Conservation (phyloP, 2,329 filamentous ascomycete genomes). For the Phyllachora maydis region DNA sequence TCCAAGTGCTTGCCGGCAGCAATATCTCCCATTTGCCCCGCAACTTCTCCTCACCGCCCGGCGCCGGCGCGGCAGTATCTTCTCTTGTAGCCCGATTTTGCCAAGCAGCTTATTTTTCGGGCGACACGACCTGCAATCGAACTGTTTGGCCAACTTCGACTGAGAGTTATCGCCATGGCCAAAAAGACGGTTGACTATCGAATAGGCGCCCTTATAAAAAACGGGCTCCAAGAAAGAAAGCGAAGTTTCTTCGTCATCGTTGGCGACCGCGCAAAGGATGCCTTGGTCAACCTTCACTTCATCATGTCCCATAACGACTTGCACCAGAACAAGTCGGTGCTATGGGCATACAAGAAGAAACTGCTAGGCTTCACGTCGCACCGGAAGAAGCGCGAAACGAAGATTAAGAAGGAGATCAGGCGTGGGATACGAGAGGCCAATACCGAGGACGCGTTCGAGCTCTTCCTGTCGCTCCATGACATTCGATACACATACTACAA, state of each 20-base stretch:
- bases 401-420: conserved; percentile 98
- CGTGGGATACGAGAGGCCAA: conserved; percentile 84
- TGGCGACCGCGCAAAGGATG: conserved; percentile 84
- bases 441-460: conserved; percentile 84
- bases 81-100: too few relatives aligned
- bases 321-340: conserved; percentile 85
- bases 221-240: conserved; percentile 76
- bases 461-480: conserved; percentile 89
- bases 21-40: too few relatives aligned
- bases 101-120: too few relatives aligned
- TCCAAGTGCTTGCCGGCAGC: too few relatives aligned
- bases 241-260: conserved; percentile 95
- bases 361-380: conserved; percentile 84
- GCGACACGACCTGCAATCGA: too few relatives aligned
- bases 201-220: too few relatives aligned
- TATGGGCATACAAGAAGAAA: conserved; percentile 99
- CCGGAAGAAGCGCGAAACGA: conserved; percentile 92
- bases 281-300: conserved; percentile 52
- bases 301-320: conserved; percentile 81
- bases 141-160: too few relatives aligned
- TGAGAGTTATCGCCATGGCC: too few relatives aligned
- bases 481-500: conserved; percentile 99
- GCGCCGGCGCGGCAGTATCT: too few relatives aligned
- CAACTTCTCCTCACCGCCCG: too few relatives aligned
- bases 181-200: too few relatives aligned